A percentile compares a stretch with the other conserved stretches of the same genome.
These are phyloP conservation scores for Botryococcus braunii DNA, from an alignment of 163 green algal species.

Conservation along the genomic window DNA sequence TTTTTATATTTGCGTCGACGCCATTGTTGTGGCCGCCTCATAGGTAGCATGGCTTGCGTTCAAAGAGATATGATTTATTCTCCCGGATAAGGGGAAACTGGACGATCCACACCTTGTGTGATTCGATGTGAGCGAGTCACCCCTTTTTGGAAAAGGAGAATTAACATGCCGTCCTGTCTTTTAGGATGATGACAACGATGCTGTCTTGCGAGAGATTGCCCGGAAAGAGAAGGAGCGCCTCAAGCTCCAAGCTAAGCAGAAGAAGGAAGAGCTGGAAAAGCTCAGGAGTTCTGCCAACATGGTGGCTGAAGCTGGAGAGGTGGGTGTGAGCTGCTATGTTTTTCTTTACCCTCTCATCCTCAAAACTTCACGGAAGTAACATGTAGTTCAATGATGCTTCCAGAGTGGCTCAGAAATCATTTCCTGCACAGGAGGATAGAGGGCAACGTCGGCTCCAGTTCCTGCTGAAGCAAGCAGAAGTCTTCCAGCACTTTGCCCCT, in stretches of 20 bases:
- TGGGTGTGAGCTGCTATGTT: slow-evolving; percentile 13
- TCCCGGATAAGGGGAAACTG: too few relatives aligned
- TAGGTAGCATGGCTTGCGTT: too few relatives aligned
- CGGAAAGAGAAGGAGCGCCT: slow-evolving; percentile 63
- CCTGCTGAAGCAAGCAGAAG: slow-evolving; percentile 92
- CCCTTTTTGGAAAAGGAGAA: too few relatives aligned
- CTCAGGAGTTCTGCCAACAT: slow-evolving; percentile 70
- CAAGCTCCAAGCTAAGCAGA: slow-evolving; percentile 59
- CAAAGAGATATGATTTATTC: too few relatives aligned
- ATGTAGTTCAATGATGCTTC: neutral
- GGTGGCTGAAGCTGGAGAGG: slow-evolving; percentile 46
- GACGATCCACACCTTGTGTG: too few relatives aligned
- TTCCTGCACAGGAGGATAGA: slow-evolving; percentile 48
- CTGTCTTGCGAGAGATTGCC: slow-evolving; percentile 2
- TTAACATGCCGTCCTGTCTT: too few relatives aligned
- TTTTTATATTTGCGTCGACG: too few relatives aligned
- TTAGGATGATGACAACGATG: neutral
- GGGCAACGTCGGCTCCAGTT: slow-evolving; percentile 79
- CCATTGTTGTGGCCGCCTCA: too few relatives aligned
- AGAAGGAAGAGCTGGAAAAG: slow-evolving; percentile 76
- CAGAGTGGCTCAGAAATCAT: neutral
- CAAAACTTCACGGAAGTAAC: neutral
- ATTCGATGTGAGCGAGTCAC: too few relatives aligned
- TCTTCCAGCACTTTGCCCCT: slow-evolving; percentile 97
- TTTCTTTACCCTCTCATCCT: neutral